Evolutionary conservation across 805 yeast species (phyloP).

Genomic region (Tetrapisispora arboricola): DNA sequence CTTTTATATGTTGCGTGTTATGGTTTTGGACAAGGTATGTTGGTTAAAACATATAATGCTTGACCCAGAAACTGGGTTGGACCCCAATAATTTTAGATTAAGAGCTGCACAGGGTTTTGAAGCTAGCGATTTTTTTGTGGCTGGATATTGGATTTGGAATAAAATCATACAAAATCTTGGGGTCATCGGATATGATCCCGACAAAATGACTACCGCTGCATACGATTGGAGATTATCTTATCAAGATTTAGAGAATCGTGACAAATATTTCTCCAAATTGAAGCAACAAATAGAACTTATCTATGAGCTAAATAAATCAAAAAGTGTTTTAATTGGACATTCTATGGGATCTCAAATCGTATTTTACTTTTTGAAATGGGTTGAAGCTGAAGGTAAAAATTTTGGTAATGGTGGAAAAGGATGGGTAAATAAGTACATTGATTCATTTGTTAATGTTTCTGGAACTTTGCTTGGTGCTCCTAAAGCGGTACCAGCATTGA

Average conservation of each 20-base stretch:
- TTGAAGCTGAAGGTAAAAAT: conserved; percentile 68
- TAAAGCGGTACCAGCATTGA: conserved; percentile 77
- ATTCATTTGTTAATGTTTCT: conserved; percentile 73
- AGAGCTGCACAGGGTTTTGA: conserved; percentile 95
- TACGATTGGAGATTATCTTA: conserved; percentile 96
- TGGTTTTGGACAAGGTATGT: conserved; percentile 84
- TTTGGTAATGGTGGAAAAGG: conserved; percentile 85
- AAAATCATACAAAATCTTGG: conserved; percentile 90
- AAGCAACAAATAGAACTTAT: conserved; percentile 62
- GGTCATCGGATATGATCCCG: conserved; percentile 87
- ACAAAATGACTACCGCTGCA: conserved; percentile 81
- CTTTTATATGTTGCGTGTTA: conserved; percentile 84
- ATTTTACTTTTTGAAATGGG: conserved; percentile 91
- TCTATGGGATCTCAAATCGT: conserved; percentile 95
- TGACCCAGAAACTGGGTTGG: conserved; percentile 86
- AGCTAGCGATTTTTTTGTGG: conserved; percentile 90
- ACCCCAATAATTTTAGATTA: conserved; percentile 71
- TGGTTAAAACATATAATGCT: conserved; percentile 89
- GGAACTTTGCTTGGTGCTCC: conserved; percentile 94
- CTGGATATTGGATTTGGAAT: conserved; percentile 99
- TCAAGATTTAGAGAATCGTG: conserved; percentile 78
- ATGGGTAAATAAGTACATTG: conserved; percentile 85
- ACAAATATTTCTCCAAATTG: conserved; percentile 70
- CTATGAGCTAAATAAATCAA: conserved; percentile 43
- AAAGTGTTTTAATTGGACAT: conserved; percentile 74